Evolutionary conservation across 129 eudicot genomes (phyloP).

Genomic region (Chrysanthemum seticuspe): DNA sequence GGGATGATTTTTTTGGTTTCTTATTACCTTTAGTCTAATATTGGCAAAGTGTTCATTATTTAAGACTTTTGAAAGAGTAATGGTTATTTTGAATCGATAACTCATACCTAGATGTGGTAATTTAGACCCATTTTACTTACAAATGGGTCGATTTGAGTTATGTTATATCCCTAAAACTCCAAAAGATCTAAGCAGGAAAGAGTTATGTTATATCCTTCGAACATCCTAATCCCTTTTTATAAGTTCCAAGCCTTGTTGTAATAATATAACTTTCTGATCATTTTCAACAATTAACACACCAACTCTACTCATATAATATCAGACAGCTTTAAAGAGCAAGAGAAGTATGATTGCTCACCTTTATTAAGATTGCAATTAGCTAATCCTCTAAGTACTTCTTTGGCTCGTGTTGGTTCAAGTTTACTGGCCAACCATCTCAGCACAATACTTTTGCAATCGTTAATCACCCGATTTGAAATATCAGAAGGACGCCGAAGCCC

Average conservation of each 20-base stretch:
- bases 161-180: neutral
- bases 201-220: neutral
- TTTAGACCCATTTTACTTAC: neutral
- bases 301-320: neutral
- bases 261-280: too few species aligned
- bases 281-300: too few species aligned
- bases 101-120: neutral
- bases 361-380: constrained; percentile 92
- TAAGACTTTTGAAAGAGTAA: neutral
- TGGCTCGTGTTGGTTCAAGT: constrained; percentile 73
- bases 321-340: neutral
- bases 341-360: constrained; percentile 45
- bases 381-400: constrained; percentile 82
- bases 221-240: too few species aligned
- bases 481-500: constrained; percentile 48
- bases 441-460: constrained; percentile 77
- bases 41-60: neutral
- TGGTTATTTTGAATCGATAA: neutral
- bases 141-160: neutral
- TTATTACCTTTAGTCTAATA: neutral
- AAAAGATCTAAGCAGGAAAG: neutral
- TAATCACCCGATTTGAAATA: constrained; percentile 47
- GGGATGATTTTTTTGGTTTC: too few species aligned
- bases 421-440: constrained; percentile 90
- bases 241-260: too few species aligned